Conservation (phyloP, 306 rosid genomes). For the Echinosophora koreensis region DNA sequence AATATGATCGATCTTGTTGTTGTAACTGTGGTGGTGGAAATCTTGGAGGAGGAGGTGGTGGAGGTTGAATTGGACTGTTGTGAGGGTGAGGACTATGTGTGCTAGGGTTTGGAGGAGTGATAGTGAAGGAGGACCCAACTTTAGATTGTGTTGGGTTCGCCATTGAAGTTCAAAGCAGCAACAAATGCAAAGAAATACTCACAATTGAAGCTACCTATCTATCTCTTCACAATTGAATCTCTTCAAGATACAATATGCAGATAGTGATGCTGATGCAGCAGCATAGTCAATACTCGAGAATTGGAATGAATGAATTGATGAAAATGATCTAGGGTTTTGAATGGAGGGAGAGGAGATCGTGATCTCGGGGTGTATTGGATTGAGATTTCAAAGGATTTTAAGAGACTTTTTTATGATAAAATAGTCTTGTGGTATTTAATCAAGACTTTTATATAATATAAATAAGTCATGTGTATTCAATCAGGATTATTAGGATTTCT, state of each 20-base stretch:
- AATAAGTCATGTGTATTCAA: no score
- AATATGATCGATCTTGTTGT: slow-evolving; percentile 60
- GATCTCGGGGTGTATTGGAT: no score
- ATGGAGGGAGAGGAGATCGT: neutral
- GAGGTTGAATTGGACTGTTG: slow-evolving; percentile 45
- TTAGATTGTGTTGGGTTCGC: slow-evolving; percentile 57
- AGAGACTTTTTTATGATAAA: no score
- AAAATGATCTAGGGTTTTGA: slow-evolving; percentile 51
- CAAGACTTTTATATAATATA: no score
- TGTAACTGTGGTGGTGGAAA: slow-evolving; percentile 64
- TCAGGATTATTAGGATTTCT: no score
- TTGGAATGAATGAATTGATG: no score
- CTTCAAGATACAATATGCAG: slow-evolving; percentile 21
- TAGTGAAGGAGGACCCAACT: slow-evolving; percentile 48
- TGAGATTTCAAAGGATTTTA: no score
- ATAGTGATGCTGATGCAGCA: slow-evolving; percentile 18
- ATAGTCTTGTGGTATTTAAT: no score
- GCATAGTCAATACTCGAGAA: no score
- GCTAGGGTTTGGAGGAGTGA: slow-evolving; percentile 5
- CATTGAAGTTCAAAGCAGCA: slow-evolving; percentile 44
- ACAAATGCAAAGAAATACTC: no score
- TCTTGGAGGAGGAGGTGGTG: slow-evolving; percentile 49
- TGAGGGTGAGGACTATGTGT: neutral
- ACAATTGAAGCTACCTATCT: neutral
- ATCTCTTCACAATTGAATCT: slow-evolving; percentile 29